A percentile compares a stretch with the other conserved stretches of the same genome.
Conservation (phyloP, 2,329 filamentous ascomycete genomes). For the Fusarium newnesense region DNA sequence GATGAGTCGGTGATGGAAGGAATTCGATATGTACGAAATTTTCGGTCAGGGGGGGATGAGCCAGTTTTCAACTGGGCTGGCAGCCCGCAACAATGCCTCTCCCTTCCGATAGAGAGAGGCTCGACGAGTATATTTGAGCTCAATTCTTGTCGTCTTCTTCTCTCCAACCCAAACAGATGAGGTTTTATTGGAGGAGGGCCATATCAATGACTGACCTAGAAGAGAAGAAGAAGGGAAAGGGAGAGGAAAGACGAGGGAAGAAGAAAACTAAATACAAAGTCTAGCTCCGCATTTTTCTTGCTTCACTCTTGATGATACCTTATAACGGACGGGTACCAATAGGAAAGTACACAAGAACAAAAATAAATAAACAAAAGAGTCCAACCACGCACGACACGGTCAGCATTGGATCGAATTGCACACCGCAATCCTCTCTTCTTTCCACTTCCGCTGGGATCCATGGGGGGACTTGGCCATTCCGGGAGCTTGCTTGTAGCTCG, state of each 20-base stretch:
- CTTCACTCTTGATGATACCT: background rate
- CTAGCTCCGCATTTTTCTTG: conserved; percentile 33
- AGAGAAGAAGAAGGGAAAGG: conserved; percentile 18
- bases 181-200: conserved; percentile 29
- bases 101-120: conserved; percentile 25
- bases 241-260: conserved; percentile 1
- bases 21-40: conserved; percentile 7
- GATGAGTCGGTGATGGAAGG: conserved; percentile 5
- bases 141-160: conserved; percentile 19
- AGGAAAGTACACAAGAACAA: background rate
- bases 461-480: conserved; percentile 17
- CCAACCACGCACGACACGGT: conserved; percentile 7
- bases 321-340: background rate
- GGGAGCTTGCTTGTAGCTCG: conserved; percentile 16
- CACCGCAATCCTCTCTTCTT: conserved; percentile 26
- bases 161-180: conserved; percentile 36
- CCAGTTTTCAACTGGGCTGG: conserved; percentile 17
- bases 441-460: conserved; percentile 15
- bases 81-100: conserved; percentile 30
- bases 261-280: conserved; percentile 28
- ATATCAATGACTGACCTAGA: conserved; percentile 31
- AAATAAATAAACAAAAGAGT: conserved; percentile 9
- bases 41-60: background rate
- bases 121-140: conserved; percentile 3
- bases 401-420: conserved; percentile 25